phyloP scores from a whole-genome alignment of 495 filamentous ascomycete species.

The Xylaria intraflava region DNA sequence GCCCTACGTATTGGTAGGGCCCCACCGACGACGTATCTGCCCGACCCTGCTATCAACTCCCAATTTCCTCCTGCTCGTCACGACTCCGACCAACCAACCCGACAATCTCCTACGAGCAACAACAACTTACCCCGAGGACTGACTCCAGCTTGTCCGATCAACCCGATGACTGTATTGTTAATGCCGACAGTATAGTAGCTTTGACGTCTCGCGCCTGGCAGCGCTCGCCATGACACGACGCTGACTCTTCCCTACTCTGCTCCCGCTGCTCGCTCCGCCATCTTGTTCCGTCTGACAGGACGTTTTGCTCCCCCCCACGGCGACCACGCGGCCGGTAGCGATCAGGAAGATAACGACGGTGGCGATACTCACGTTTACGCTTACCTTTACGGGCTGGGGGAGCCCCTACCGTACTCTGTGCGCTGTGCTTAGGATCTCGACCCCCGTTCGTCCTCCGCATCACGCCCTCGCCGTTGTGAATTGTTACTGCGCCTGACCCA shows the following conservation, averaged over 20 bases:
- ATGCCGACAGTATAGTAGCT: slow-evolving; percentile 7
- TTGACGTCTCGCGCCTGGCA: slow-evolving; percentile 4
- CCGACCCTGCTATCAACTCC: slow-evolving; percentile 8
- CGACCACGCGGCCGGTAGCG: neutral
- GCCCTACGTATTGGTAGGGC: too few species aligned
- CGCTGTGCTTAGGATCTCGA: neutral
- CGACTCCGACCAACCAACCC: slow-evolving; percentile 4
- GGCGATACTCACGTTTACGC: neutral
- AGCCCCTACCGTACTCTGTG: neutral
- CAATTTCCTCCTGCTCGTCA: slow-evolving; percentile 10
- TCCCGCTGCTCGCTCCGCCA: neutral
- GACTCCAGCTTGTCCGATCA: neutral
- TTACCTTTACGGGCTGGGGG: neutral
- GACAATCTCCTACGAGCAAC: neutral
- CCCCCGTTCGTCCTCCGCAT: neutral
- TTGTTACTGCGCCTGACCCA: slow-evolving; percentile 1
- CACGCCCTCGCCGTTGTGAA: neutral
- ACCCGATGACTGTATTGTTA: slow-evolving; percentile 14
- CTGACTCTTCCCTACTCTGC: slow-evolving; percentile 5
- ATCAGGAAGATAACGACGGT: neutral
- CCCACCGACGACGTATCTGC: slow-evolving; percentile 16
- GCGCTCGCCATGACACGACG: slow-evolving; percentile 12
- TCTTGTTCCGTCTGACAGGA: neutral
- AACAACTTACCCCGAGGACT: neutral
- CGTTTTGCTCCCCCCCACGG: neutral